These are phyloP conservation scores for Forsythia viridissima DNA, from an alignment of 257 asterid species.

Conservation along the genomic window DNA sequence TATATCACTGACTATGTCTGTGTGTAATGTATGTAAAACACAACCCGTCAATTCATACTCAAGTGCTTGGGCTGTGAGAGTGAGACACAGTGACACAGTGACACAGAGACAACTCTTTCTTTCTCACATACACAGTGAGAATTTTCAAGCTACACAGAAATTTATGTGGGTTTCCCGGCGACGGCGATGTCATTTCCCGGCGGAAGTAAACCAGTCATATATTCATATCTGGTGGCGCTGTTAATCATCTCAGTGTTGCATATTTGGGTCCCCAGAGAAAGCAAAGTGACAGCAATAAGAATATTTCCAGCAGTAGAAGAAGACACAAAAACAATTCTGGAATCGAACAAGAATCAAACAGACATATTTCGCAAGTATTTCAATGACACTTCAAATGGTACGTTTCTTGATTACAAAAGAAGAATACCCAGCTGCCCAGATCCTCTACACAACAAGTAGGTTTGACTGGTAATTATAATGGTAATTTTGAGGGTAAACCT, in stretches of 20 bases:
- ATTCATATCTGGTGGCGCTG: background rate
- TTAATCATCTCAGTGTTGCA: constrained; percentile 28
- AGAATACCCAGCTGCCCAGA: constrained; percentile 58
- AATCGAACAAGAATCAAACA: constrained; percentile 25
- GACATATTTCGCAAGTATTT: constrained; percentile 34
- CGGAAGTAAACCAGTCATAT: constrained; percentile 15
- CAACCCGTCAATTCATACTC: too few species aligned
- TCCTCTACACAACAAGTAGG: constrained; percentile 57
- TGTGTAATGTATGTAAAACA: too few species aligned
- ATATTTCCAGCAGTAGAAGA: constrained; percentile 23
- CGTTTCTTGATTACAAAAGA: constrained; percentile 37
- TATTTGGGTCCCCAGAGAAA: constrained; percentile 19
- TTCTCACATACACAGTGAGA: too few species aligned
- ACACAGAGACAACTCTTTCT: too few species aligned
- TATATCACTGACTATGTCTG: too few species aligned
- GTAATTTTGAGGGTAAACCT: constrained; percentile 32
- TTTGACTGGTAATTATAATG: constrained; percentile 30
- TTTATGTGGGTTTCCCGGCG: constrained; percentile 43
- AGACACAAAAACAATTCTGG: background rate
- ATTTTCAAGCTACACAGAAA: too few species aligned
- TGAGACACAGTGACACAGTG: too few species aligned
- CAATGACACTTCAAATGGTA: constrained; percentile 20
- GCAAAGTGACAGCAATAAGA: constrained; percentile 36
- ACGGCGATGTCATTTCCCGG: constrained; percentile 43
- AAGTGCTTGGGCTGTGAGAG: too few species aligned